Evolutionary conservation across 768 basidiomycete species (phyloP).

Genomic region (Mycena capillaripes): DNA sequence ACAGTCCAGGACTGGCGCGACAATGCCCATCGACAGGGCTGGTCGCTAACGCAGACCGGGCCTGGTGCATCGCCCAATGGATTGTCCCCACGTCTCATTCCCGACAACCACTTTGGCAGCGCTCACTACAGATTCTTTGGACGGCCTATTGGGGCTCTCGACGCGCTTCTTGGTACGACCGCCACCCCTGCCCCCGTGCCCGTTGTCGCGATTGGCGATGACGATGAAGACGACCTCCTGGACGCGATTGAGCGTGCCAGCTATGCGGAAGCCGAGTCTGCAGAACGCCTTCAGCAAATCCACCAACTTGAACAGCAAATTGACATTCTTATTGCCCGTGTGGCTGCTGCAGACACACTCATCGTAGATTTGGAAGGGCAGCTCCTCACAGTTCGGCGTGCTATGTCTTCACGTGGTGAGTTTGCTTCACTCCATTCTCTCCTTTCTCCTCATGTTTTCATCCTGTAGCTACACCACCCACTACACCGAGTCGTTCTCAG

Average conservation of each 20-base stretch:
- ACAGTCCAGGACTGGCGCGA: conserved; percentile 1
- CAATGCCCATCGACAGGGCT: not conserved
- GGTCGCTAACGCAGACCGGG: conserved; percentile 2
- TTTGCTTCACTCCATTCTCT: not conserved
- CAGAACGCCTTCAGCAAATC: not conserved
- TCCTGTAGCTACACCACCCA: not conserved
- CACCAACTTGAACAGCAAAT: not conserved
- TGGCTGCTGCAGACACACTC: not conserved
- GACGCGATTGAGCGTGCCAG: conserved; percentile 10
- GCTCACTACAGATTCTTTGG: conserved; percentile 8
- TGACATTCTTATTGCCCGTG: too few relatives aligned
- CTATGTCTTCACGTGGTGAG: not conserved
- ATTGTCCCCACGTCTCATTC: not conserved
- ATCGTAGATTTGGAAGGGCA: not conserved
- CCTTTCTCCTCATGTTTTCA: not conserved
- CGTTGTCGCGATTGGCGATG: not conserved
- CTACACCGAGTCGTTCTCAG: not conserved
- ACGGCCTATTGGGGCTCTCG: not conserved
- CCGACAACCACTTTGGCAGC: not conserved
- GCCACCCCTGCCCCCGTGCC: too few relatives aligned
- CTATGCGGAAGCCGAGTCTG: not conserved
- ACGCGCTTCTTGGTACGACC: not conserved
- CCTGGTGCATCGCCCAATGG: not conserved
- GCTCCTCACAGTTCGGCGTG: not conserved
- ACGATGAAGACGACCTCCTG: not conserved